Conservation (phyloP, 2,329 filamentous ascomycete genomes). For the Exophiala spinifera region DNA sequence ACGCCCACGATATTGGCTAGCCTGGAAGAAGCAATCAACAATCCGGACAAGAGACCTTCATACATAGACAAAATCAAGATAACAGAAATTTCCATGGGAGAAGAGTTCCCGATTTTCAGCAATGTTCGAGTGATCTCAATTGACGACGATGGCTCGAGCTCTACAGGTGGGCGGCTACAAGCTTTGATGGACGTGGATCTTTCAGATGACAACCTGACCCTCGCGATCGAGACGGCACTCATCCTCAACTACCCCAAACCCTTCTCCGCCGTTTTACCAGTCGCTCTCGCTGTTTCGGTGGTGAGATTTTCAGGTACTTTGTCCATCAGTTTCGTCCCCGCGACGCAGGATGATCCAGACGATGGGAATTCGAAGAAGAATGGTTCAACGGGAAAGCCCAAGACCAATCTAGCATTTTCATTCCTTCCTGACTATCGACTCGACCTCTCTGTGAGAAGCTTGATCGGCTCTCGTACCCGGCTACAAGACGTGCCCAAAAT, state of each 20-base stretch:
- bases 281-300: constrained; percentile 86
- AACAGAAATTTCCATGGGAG: constrained; percentile 87
- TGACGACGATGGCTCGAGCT: constrained; percentile 44
- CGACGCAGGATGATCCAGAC: constrained; percentile 40
- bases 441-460: constrained; percentile 62
- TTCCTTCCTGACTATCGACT: constrained; percentile 67
- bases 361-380: constrained; percentile 14
- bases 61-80: constrained; percentile 93
- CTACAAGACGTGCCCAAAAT: constrained; percentile 66
- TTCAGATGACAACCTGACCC: constrained; percentile 84
- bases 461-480: constrained; percentile 61
- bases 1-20: constrained; percentile 71
- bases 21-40: constrained; percentile 80
- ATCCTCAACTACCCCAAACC: constrained; percentile 93
- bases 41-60: constrained; percentile 78
- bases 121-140: constrained; percentile 95
- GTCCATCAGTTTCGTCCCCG: constrained; percentile 87
- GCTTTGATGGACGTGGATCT: constrained; percentile 96
- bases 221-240: constrained; percentile 91
- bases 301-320: constrained; percentile 93
- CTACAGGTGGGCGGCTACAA: constrained; percentile 74
- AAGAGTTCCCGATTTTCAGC: constrained; percentile 98
- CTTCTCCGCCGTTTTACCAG: constrained; percentile 81
- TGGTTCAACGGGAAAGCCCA: constrained; percentile 54
- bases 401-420: constrained; percentile 88